These are phyloP conservation scores for Breynia disticha DNA, from an alignment of 441 rosid genomes.

Conservation along the genomic window DNA sequence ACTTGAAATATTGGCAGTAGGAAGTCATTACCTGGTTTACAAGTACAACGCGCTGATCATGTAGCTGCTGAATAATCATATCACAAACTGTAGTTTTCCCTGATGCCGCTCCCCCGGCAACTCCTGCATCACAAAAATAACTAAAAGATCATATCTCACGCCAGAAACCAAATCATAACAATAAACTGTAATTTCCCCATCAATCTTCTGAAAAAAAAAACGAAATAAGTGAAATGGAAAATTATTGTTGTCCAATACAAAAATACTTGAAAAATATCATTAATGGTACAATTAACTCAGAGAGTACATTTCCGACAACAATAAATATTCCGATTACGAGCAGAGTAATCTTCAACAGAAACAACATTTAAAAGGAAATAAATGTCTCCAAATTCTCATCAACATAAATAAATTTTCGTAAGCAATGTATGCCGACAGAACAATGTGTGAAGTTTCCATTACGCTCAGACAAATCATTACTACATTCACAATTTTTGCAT, in stretches of 20 bases:
- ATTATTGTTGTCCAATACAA: no score
- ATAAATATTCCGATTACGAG: no score
- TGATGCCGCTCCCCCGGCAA: constrained; percentile 99
- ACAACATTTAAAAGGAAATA: background rate
- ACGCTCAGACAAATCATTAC: background rate
- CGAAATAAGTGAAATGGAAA: no score
- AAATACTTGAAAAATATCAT: no score
- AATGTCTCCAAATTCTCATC: background rate
- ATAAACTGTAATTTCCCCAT: no score
- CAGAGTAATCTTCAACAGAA: no score
- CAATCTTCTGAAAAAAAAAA: no score
- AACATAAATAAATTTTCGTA: background rate
- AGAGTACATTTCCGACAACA: no score
- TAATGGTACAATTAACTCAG: no score
- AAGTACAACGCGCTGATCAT: constrained; percentile 97
- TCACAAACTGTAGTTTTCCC: constrained; percentile 98
- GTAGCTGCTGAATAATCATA: constrained; percentile 98
- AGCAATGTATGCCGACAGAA: no score
- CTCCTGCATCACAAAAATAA: constrained; percentile 42
- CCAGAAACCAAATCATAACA: background rate
- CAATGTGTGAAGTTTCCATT: no score
- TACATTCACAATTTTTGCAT: background rate
- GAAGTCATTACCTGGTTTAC: constrained; percentile 64
- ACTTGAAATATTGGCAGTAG: background rate
- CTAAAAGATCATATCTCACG: constrained; percentile 4